A percentile compares a stretch with the other conserved stretches of the same genome.
phyloP scores from a whole-genome alignment of 2,329 filamentous ascomycete genomes.

The Juglanconis juglandina region DNA sequence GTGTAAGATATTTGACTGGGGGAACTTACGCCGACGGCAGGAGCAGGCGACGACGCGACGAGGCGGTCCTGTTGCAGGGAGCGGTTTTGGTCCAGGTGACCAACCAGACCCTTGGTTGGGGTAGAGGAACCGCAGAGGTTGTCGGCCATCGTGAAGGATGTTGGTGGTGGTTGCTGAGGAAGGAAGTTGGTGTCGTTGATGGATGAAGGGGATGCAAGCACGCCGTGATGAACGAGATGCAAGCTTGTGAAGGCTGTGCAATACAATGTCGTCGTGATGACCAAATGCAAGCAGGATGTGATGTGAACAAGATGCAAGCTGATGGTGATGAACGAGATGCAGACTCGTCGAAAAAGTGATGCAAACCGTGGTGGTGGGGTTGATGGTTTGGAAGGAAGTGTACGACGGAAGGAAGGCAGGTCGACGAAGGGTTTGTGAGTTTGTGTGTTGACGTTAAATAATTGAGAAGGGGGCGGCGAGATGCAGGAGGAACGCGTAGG shows the following conservation, averaged over 20 bases:
- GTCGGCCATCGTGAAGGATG: conserved; percentile 34
- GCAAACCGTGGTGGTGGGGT: no score
- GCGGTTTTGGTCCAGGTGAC: conserved; percentile 65
- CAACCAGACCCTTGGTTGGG: conserved; percentile 68
- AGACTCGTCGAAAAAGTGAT: no score
- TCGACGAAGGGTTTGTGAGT: no score
- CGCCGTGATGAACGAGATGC: neutral
- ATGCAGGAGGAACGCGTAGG: neutral
- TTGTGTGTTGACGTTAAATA: no score
- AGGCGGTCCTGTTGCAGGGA: conserved; percentile 72
- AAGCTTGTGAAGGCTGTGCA: no score
- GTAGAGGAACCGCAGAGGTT: conserved; percentile 70
- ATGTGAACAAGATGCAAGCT: no score
- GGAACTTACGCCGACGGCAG: conserved; percentile 21
- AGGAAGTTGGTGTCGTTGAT: neutral
- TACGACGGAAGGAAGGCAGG: no score
- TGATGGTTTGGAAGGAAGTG: neutral
- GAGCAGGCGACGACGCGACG: conserved; percentile 19
- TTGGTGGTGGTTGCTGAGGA: conserved; percentile 1
- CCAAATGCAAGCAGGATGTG: no score
- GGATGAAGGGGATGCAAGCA: neutral
- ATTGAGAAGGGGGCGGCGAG: neutral
- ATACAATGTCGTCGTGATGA: no score
- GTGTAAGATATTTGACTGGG: no score
- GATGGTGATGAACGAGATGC: no score